Base-by-base conservation (phyloP, 2,329 filamentous ascomycete genomes). In the Fragosphaeria purpurea region DNA sequence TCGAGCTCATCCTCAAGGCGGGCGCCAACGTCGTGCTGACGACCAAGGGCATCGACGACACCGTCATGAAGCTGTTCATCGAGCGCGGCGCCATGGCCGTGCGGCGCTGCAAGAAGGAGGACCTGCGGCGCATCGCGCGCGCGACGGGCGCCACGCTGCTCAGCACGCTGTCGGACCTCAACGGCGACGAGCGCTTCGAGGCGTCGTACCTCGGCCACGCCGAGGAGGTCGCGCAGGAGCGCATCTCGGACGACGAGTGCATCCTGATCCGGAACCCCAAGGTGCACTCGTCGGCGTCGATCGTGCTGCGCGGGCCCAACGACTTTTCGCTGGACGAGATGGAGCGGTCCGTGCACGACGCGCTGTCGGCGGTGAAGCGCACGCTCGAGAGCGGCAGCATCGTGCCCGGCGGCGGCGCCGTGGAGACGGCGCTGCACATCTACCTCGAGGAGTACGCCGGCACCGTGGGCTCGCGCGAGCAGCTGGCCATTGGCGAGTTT, bases 381-480 rank as follows among this genome's bases (percentile, higher is more conserved):
- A 96, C 93, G 4, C 77, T 98, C 7, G 93, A 98, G 73, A 95
- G 88, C 63, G 93, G 93, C 62, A 90, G 87, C 70, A 94, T 98
- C 58, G 93, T 98, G 40, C 93, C 93, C 12, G 93, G 93, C 58
- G 93, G 93, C 58, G 93, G 91, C 64, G 93, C 93, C 42, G 91
- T 96, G 30, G 93, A 98, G 75, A 97, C 93, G n/a, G 93, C 93
- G 46, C 80, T 98, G 58, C 93, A 97, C 74, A 98, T 98, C 66
- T 98, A 97, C 72, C 80, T 98, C 37, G 93, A 98, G 73, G 93
- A 98, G 70, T 98, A 95, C 69, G 93, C 93, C 48, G 91, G 93
- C 61, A 97, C 93, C 39, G 91, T 98, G 55, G 89, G 91, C 58
- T 97, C 91, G 50, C 84, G 93, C 61, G 93, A 98, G 71, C 93